These are phyloP conservation scores for Alternaria alternata DNA, from an alignment of 2,329 filamentous ascomycete species.

Conservation along the genomic window DNA sequence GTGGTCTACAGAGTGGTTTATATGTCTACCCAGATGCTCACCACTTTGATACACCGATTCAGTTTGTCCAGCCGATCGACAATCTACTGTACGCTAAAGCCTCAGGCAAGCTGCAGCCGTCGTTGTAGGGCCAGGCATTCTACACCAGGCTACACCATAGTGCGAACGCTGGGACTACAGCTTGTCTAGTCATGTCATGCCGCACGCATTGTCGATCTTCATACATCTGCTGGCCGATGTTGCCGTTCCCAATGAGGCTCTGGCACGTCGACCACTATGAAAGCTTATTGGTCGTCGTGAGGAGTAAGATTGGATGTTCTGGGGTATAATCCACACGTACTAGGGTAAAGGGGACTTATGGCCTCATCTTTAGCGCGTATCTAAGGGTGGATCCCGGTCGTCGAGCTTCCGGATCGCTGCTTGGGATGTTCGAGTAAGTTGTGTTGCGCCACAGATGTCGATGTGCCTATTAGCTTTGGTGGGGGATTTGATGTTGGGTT, in stretches of 20 bases:
- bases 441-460: not conserved
- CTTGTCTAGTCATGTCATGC: slow-evolving; percentile 3
- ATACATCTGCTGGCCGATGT: not conserved
- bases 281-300: slow-evolving; percentile 3
- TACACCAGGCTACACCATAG: not conserved
- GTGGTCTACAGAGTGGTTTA: slow-evolving; percentile 5
- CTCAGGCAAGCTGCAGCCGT: not conserved
- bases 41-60: slow-evolving; percentile 3
- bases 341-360: not conserved
- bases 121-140: not conserved
- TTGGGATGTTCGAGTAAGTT: not conserved
- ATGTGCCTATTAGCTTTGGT: not conserved
- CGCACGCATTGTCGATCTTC: slow-evolving; percentile 6
- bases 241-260: not conserved
- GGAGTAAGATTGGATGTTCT: not conserved
- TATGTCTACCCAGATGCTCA: not conserved
- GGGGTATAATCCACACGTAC: slow-evolving; percentile 1
- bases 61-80: slow-evolving; percentile 6
- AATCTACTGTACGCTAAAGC: not conserved
- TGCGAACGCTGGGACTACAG: not conserved
- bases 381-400: not conserved
- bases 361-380: not conserved
- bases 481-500: not conserved
- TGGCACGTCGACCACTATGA: not conserved
- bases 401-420: slow-evolving; percentile 6